Evolutionary conservation across 2,329 filamentous ascomycete species (phyloP).

Genomic region (Fusarium tuaranense): DNA sequence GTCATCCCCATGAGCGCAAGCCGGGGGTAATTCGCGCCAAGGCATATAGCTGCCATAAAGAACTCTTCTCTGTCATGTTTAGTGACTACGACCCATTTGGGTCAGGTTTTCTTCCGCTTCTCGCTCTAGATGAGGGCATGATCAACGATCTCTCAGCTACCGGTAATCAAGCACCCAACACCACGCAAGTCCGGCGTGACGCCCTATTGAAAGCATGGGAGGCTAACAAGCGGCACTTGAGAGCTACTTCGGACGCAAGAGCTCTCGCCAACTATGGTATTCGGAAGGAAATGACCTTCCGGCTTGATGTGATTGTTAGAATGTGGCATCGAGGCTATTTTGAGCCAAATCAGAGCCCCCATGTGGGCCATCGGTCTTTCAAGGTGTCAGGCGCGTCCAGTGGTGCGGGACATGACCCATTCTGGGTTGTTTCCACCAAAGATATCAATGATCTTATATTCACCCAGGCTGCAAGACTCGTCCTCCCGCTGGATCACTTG

Average conservation of each 20-base stretch:
- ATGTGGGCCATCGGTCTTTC: too few species aligned
- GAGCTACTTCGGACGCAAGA: not conserved
- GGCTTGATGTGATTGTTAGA: not conserved
- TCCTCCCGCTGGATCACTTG: not conserved
- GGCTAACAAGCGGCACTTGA: constrained; percentile 10
- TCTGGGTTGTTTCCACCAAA: too few species aligned
- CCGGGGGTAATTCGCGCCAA: not conserved
- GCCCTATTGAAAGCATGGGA: too few species aligned
- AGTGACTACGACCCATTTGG: constrained; percentile 17
- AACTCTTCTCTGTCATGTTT: not conserved
- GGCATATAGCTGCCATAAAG: not conserved
- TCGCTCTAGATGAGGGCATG: constrained; percentile 9
- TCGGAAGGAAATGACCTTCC: not conserved
- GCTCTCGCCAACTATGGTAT: not conserved
- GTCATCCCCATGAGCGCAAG: not conserved
- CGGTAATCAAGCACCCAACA: not conserved
- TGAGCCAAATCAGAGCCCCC: not conserved
- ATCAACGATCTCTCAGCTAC: not conserved
- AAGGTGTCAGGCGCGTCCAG: too few species aligned
- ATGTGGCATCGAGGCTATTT: not conserved
- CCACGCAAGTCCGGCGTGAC: too few species aligned
- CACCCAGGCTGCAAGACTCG: not conserved
- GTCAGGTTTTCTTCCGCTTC: not conserved
- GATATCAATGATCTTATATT: not conserved
- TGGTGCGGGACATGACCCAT: too few species aligned